phyloP scores from a whole-genome alignment of 345 rosid species.

The Gossypium longicalyx region DNA sequence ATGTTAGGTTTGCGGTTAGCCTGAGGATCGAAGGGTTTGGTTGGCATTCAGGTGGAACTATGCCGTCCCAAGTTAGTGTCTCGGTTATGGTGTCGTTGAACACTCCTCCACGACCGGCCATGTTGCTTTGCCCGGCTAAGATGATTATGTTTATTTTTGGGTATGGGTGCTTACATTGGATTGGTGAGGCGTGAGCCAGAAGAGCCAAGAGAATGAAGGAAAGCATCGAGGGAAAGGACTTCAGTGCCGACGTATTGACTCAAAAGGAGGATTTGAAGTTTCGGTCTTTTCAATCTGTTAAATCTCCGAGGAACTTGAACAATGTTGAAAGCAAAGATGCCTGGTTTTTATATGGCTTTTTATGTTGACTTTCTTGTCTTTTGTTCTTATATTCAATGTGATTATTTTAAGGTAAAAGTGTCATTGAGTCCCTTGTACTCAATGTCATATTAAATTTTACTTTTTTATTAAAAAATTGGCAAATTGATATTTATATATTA shows the following conservation, averaged over 20 bases:
- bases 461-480: too few species aligned
- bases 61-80: constrained; percentile 55
- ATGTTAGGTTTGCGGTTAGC: constrained; percentile 40
- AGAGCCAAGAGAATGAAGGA: constrained; percentile 16
- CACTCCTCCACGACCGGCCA: constrained; percentile 88
- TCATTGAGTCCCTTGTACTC: too few species aligned
- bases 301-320: not conserved
- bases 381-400: too few species aligned
- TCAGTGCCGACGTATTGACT: not conserved
- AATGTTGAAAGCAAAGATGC: not conserved
- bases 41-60: constrained; percentile 55
- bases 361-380: not conserved
- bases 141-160: constrained; percentile 44
- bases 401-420: too few species aligned
- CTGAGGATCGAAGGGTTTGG: constrained; percentile 50
- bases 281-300: not conserved
- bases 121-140: constrained; percentile 91
- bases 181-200: constrained; percentile 18
- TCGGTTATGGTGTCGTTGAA: constrained; percentile 35
- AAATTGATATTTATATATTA: too few species aligned
- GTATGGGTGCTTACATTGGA: constrained; percentile 17
- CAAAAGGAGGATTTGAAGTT: constrained; percentile 7
- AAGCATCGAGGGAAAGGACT: constrained; percentile 17
- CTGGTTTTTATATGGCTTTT: not conserved
- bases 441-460: too few species aligned